Evolutionary conservation across 176 grass and related monocot genomes (phyloP), one percentile per base, ranked within the genome.

Genomic region (Bonia amplexicaulis): DNA sequence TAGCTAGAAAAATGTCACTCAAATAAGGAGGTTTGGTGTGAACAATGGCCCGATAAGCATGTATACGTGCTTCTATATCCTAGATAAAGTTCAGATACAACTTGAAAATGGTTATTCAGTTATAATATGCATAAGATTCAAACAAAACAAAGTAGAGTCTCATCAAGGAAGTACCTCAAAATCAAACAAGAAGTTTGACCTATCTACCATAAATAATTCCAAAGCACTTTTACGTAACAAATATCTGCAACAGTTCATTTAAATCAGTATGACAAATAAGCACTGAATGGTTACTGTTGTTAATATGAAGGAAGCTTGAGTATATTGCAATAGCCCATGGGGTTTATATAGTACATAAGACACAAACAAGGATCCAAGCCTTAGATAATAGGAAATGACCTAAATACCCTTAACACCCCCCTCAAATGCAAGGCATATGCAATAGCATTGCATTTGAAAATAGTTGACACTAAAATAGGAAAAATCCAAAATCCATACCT

Each of bases 181-280:
- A 87, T 96, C 91, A 82, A 99, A 96, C 80, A 96, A 94, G 77
- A 94, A 99, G 78, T 99, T 99, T 77, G 96, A 99, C 49, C 96
- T 89, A 74, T 99, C 96, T 77, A 99, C 90, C 96, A 99, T 96
- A 77, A 99, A 96, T 85, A 99, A 87, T 82, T 98, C 96, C 88
- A 98, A 88, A 72, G 96, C 96, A 81, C 96, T 98, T 80, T 85
- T 92, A 75, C 88, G 85, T 45, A 95, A 75, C 84, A 95, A 79
- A 90, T 98, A 98, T 88, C 96, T 98, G 89, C 62, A 82, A 33
- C 40, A 80, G 22, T 55, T 84, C 42, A 84, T 66, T 74, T 83
- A 71, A 73, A 81, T 88, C 84, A 87, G 72, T 77, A 53, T 54
- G 44, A 76, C 53, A 78, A 4, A 71, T 54, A 64, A 80, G 25